Conservation (phyloP, 495 filamentous ascomycete genomes). For the Xeromyces bisporus region DNA sequence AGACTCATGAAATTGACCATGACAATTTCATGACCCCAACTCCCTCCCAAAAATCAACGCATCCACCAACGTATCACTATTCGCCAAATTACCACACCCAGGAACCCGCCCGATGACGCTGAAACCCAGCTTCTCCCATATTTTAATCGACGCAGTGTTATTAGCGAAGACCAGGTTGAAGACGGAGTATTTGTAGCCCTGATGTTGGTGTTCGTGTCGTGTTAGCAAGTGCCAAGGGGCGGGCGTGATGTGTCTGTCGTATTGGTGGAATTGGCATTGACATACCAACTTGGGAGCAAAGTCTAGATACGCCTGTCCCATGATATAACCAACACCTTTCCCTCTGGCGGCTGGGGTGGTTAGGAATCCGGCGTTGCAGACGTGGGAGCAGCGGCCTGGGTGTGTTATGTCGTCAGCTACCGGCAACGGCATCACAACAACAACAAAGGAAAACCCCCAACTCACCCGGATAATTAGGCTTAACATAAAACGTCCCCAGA, state of each 20-base stretch:
- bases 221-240: background rate
- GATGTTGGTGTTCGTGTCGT: too few species aligned
- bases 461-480: slow-evolving; percentile 91
- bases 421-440: background rate
- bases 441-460: slow-evolving; percentile 24
- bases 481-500: slow-evolving; percentile 91
- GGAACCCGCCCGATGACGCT: slow-evolving; percentile 77
- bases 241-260: background rate
- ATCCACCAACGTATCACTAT: slow-evolving; percentile 28
- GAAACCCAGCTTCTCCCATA: slow-evolving; percentile 94
- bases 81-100: slow-evolving; percentile 22
- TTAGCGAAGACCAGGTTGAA: slow-evolving; percentile 99
- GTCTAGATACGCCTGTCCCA: slow-evolving; percentile 84
- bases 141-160: slow-evolving; percentile 79
- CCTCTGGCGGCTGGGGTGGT: slow-evolving; percentile 74
- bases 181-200: slow-evolving; percentile 89
- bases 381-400: slow-evolving; percentile 41
- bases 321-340: slow-evolving; percentile 68
- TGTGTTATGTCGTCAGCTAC: background rate
- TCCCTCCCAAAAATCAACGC: slow-evolving; percentile 30
- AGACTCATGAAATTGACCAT: too few species aligned
- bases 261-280: slow-evolving; percentile 2
- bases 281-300: slow-evolving; percentile 78
- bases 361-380: slow-evolving; percentile 89
- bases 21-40: too few species aligned